These are phyloP conservation scores for Capsella rubella DNA, from an alignment of 441 rosid species.

Conservation along the genomic window DNA sequence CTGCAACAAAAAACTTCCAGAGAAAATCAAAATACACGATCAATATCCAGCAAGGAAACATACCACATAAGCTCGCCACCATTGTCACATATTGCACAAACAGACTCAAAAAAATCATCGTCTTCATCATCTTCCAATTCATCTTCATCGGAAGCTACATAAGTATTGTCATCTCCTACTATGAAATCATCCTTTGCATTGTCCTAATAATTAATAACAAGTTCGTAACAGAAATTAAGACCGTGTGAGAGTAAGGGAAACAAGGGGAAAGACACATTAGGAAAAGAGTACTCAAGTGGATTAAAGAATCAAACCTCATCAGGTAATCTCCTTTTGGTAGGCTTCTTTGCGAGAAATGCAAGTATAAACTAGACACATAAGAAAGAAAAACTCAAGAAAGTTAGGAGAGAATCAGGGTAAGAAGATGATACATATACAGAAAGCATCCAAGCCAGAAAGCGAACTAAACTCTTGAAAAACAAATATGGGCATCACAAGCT, in stretches of 20 bases:
- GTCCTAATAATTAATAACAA: constrained; percentile 50
- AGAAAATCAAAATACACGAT: constrained; percentile 27
- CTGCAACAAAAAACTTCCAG: constrained; percentile 20
- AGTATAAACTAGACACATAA: constrained; percentile 65
- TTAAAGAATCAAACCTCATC: constrained; percentile 64
- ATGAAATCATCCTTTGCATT: constrained; percentile 57
- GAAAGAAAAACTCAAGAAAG: constrained; percentile 25
- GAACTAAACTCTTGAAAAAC: constrained; percentile 3
- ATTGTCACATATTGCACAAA: constrained; percentile 91
- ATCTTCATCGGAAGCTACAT: constrained; percentile 54
- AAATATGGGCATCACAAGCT: constrained; percentile 33
- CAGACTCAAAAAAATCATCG: constrained; percentile 68
- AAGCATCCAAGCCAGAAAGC: neutral
- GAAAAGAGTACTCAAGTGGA: constrained; percentile 12
- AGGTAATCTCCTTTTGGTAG: constrained; percentile 53
- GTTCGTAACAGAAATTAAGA: constrained; percentile 28
- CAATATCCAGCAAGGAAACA: constrained; percentile 36
- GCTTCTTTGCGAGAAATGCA: constrained; percentile 68
- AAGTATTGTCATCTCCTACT: constrained; percentile 66
- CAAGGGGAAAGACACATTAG: constrained; percentile 20
- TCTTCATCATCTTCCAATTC: constrained; percentile 49
- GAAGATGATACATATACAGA: constrained; percentile 13
- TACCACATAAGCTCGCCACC: constrained; percentile 89
- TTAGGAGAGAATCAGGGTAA: constrained; percentile 18
- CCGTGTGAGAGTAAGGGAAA: constrained; percentile 8